Conservation (phyloP, 768 basidiomycete species). For the Lentinula detonsa region DNA sequence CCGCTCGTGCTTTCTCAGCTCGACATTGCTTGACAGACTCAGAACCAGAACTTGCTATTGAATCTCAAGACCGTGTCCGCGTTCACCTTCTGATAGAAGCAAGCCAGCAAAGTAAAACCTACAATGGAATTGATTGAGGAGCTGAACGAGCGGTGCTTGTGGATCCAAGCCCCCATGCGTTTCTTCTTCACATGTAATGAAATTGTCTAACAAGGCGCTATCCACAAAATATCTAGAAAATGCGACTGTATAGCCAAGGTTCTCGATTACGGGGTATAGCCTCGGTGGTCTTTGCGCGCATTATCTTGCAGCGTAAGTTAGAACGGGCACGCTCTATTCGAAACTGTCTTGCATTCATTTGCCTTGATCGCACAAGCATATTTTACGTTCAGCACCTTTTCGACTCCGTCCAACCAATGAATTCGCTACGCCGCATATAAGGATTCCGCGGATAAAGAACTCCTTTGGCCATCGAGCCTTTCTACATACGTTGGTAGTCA, state of each 20-base stretch:
- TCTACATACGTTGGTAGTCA: conserved; percentile 20
- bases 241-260: conserved; percentile 16
- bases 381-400: conserved; percentile 22
- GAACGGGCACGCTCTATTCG: background rate
- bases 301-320: conserved; percentile 22
- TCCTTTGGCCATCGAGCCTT: background rate
- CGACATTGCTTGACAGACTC: background rate
- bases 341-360: background rate
- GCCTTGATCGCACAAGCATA: conserved; percentile 6
- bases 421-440: conserved; percentile 32
- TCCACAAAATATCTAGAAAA: conserved; percentile 15
- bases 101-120: conserved; percentile 18
- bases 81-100: conserved; percentile 17
- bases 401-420: conserved; percentile 22
- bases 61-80: conserved; percentile 12
- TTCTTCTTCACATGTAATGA: background rate
- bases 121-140: conserved; percentile 30
- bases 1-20: conserved; percentile 13
- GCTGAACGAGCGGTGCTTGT: conserved; percentile 20
- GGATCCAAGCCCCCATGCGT: background rate
- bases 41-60: background rate
- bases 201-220: conserved; percentile 13
- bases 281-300: conserved; percentile 31
- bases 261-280: conserved; percentile 24
- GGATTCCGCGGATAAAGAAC: conserved; percentile 16